Evolutionary conservation across 164 flowering plant genomes (phyloP).

Genomic region (Vitis labrusca): DNA sequence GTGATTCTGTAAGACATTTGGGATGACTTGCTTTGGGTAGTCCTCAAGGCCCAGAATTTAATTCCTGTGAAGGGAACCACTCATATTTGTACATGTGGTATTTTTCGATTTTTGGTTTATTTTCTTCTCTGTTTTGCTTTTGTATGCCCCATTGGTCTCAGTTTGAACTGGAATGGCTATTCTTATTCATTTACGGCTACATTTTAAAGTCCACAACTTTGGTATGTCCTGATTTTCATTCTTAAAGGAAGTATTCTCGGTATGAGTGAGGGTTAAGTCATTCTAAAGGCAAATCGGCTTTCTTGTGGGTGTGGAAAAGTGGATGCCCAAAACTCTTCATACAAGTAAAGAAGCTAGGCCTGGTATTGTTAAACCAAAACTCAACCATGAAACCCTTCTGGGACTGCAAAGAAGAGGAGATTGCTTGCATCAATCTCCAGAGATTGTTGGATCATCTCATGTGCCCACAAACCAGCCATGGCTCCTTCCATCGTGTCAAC

Average conservation of each 20-base stretch:
- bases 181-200: neutral
- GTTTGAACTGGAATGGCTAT: neutral
- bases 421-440: neutral
- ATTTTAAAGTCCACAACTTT: too few species aligned
- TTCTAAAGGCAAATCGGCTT: slow-evolving; percentile 26
- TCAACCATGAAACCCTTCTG: neutral
- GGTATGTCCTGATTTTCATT: too few species aligned
- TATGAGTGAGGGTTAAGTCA: slow-evolving; percentile 21
- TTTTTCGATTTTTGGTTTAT: too few species aligned
- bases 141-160: neutral
- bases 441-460: slow-evolving; percentile 6
- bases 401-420: neutral
- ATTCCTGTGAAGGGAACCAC: neutral
- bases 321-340: neutral
- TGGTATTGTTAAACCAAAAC: neutral
- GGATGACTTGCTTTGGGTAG: neutral
- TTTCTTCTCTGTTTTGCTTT: neutral
- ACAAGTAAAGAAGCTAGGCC: slow-evolving; percentile 21
- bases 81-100: too few species aligned
- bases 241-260: too few species aligned
- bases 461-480: slow-evolving; percentile 17
- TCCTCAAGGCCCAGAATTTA: neutral
- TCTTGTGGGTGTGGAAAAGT: slow-evolving; percentile 24
- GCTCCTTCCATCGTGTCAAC: slow-evolving; percentile 22
- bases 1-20: neutral